Base-by-base conservation (phyloP, 2,329 filamentous ascomycete genomes). In the Colletotrichum echinochloae region DNA sequence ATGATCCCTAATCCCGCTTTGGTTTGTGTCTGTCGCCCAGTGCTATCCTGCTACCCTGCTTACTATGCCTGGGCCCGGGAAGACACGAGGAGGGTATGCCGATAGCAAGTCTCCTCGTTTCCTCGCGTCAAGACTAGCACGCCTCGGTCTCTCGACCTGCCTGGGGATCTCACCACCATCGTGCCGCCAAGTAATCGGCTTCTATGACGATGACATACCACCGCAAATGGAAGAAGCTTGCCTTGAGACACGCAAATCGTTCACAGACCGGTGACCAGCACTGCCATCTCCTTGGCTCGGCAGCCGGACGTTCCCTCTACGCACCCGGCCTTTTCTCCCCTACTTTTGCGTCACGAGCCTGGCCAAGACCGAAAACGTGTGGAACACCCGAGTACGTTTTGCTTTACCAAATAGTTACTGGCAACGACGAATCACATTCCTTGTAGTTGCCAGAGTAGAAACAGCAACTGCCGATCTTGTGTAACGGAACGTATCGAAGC, bases 171-270 rank as follows among this genome's bases (percentile, higher is more conserved):
- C 41, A 18, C 37, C 26, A 18, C 11, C 11, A n/a, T n/a, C 28
- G 5, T 28, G 16, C 46, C 39, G 63, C 49, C 56, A 60, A 61
- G 63, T 52, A 41, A n/a, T 44, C 49, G 51, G 28, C 33, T 44
- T 18, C 20, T n/a, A 14, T n/a, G n/a, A 61, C 51, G 56, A 66
- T 70, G 35, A 44, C 51, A 61, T 54, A 33, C 49, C 41, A 60
- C 67, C 67, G 67, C 63, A 70, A 48, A 26, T 62, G 57, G 63
- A 60, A 39, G 41, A 11, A 44, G 37, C 55, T 18, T 51, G 41
- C 35, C n/a, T 41, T 57, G 51, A 56, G 57, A 46, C 64, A 57
- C 28, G 51, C n/a, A 49, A 57, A 66, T 70, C 56, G 16, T 62
- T 11, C 20, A 44, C 51, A 8, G 55, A 44, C 66, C 35, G 9